phyloP scores from a whole-genome alignment of 1,284 basidiomycete species.

The Volvariella surrecta region DNA sequence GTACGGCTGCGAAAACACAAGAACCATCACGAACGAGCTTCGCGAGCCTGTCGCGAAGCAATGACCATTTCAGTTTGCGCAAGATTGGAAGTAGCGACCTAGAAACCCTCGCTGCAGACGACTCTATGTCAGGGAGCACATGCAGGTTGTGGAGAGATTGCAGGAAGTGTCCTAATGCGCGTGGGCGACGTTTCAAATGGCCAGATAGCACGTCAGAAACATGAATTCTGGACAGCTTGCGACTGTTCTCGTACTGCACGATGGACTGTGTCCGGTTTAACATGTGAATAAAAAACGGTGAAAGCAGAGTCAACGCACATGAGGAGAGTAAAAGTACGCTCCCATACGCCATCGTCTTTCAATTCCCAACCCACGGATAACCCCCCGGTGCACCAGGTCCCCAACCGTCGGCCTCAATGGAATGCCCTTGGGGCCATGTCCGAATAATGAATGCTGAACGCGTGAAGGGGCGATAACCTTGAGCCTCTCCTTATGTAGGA shows the following conservation, averaged over 20 bases:
- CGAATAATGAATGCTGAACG: constrained; percentile 55
- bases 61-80: constrained; percentile 48
- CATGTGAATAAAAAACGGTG: background rate
- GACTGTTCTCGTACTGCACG: constrained; percentile 46
- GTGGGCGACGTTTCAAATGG: constrained; percentile 33
- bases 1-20: constrained; percentile 15
- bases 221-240: constrained; percentile 38
- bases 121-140: constrained; percentile 45
- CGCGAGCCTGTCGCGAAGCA: constrained; percentile 48
- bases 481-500: constrained; percentile 51
- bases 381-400: constrained; percentile 58
- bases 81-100: constrained; percentile 47
- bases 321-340: constrained; percentile 50
- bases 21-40: constrained; percentile 35
- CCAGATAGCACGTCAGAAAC: constrained; percentile 37
- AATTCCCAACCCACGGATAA: constrained; percentile 57
- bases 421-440: constrained; percentile 39
- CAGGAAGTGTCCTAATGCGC: constrained; percentile 18
- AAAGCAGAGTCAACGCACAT: constrained; percentile 29
- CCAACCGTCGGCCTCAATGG: constrained; percentile 52
- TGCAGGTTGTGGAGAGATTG: constrained; percentile 32
- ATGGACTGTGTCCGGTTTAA: constrained; percentile 35
- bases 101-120: constrained; percentile 36
- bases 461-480: constrained; percentile 57
- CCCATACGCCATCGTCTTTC: constrained; percentile 58